Evolutionary conservation across 768 basidiomycete species (phyloP), one percentile per base, ranked within the genome.

Genomic region (Termitomyces sp.): DNA sequence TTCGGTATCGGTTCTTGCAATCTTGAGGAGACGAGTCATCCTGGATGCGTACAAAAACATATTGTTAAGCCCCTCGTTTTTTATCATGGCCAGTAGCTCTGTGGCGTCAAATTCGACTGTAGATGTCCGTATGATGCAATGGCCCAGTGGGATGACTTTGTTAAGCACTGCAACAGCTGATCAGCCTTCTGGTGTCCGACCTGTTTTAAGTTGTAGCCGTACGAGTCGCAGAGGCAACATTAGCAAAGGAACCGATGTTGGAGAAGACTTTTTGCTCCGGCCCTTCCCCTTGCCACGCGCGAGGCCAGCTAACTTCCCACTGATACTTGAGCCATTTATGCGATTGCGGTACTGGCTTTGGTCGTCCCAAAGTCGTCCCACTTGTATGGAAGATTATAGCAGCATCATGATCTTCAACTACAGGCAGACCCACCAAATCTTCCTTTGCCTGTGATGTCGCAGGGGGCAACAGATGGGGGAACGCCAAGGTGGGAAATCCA

Each of bases 361-460:
- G 58, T 12, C 58, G 46, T 29, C 58, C 58, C 7, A 48, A 55
- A 31, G 58, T 59, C 13, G 58, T 59, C 36, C 58, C 56, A 27
- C 53, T 59, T 16, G 58, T 59, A 51, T 59, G 58, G 36, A 59
- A 59, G 24, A 59, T 59, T 22, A 55, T 39, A n/a, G 58, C 58
- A 18, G 55, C 36, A 12, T 59, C 54, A 18, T 55, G 43, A 2
- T 55, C 58, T 13, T 59, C 37, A 5, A 42, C 54, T 9, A 24
- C 22, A 13, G 53, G 58, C n/a, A 59, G 42, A 31, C 51, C 43
- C 22, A 31, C 47, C 37, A 55, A 24, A 24, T 22, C 37, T 32
- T 37, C 48, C 13, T 18, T 48, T 31, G 26, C 24, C 22, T 44
- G 39, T 4, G 39, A 48, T 22, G 20, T 20, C 12, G 32, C 41